Evolutionary conservation across 352 stramenopile genomes (phyloP).

Genomic region (Stramenopiles sp.): DNA sequence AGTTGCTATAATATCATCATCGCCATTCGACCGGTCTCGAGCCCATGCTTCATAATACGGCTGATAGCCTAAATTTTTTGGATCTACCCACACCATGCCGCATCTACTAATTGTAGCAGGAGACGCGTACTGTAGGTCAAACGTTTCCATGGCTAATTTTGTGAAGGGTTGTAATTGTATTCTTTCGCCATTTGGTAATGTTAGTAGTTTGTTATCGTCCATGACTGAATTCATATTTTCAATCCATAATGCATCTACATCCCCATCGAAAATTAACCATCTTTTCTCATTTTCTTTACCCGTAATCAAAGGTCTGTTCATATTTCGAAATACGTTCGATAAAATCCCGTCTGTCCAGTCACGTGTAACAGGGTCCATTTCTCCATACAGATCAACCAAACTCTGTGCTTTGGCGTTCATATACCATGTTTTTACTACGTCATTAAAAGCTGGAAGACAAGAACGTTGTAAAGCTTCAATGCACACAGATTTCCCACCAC

Average conservation of each 20-base stretch:
- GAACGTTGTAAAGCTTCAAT: conserved; percentile 49
- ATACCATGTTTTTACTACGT: conserved; percentile 56
- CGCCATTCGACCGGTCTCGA: conserved; percentile 60
- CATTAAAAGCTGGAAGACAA: conserved; percentile 54
- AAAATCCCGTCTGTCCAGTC: conserved; percentile 82
- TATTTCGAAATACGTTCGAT: conserved; percentile 61
- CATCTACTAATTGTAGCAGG: conserved; percentile 79
- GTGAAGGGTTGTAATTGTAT: conserved; percentile 75
- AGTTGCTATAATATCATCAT: no score
- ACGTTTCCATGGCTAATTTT: conserved; percentile 80
- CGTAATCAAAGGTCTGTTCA: no score
- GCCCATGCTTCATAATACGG: conserved; percentile 84
- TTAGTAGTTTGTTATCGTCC: conserved; percentile 87
- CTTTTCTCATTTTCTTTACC: conserved; percentile 52
- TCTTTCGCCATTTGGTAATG: conserved; percentile 77
- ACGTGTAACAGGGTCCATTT: conserved; percentile 79
- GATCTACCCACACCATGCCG: conserved; percentile 89
- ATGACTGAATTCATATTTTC: conserved; percentile 95
- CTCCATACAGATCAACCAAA: conserved; percentile 81
- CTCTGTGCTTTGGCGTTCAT: conserved; percentile 85
- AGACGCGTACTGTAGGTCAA: conserved; percentile 81
- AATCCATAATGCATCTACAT: conserved; percentile 86
- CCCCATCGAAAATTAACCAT: conserved; percentile 84
- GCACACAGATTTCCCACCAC: conserved; percentile 67
- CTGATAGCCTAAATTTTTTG: conserved; percentile 78